Percentiles rank a stretch among this genome's conserved stretches.
Conservation (phyloP, 345 rosid species). For the Cardamine occulta region DNA sequence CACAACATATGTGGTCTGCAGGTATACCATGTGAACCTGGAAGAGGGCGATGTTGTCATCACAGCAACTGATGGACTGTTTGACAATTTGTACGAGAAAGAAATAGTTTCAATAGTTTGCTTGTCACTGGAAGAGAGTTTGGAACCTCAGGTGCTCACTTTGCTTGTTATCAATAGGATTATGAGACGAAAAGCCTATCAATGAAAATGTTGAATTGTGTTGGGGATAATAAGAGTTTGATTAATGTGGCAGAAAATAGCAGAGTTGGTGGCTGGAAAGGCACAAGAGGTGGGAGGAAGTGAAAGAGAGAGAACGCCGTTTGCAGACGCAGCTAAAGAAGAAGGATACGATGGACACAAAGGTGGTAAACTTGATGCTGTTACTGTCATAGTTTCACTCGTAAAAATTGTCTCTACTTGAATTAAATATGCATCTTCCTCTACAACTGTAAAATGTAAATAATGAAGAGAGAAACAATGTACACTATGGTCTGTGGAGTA, state of each 20-base stretch:
- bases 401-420: slow-evolving; percentile 17
- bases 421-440: slow-evolving; percentile 6
- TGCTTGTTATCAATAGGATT: background rate
- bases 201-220: slow-evolving; percentile 23
- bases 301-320: slow-evolving; percentile 58
- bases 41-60: slow-evolving; percentile 63
- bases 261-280: slow-evolving; percentile 57
- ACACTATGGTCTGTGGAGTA: too few species aligned
- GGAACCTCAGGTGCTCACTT: slow-evolving; percentile 62
- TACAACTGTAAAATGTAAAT: slow-evolving; percentile 25
- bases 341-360: slow-evolving; percentile 60
- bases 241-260: slow-evolving; percentile 60
- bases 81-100: slow-evolving; percentile 73
- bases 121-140: slow-evolving; percentile 51
- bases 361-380: slow-evolving; percentile 74
- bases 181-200: background rate
- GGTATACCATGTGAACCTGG: slow-evolving; percentile 57
- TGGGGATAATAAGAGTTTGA: background rate
- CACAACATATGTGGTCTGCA: slow-evolving; percentile 38
- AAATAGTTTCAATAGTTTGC: slow-evolving; percentile 56
- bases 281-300: slow-evolving; percentile 57
- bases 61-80: slow-evolving; percentile 77
- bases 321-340: slow-evolving; percentile 71
- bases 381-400: slow-evolving; percentile 64
- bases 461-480: background rate